These are phyloP conservation scores for Rosa lucieae DNA, from an alignment of 306 rosid genomes.

Conservation along the genomic window DNA sequence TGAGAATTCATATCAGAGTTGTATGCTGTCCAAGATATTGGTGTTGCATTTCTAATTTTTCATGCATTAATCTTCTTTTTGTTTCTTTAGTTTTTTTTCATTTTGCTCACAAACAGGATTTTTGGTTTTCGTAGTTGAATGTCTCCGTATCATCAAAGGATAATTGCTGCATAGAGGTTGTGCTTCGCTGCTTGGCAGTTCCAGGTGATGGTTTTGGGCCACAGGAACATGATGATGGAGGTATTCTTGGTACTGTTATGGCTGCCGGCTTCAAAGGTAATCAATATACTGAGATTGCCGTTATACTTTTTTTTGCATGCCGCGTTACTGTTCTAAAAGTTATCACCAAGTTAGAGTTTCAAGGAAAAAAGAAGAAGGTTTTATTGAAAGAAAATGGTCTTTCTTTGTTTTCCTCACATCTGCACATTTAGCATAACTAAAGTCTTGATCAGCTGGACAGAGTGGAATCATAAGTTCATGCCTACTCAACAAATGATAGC, in stretches of 20 bases:
- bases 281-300: slow-evolving; percentile 16
- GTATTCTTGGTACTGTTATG: slow-evolving; percentile 70
- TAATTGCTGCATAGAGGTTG: slow-evolving; percentile 75
- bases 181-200: slow-evolving; percentile 82
- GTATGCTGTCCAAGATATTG: neutral
- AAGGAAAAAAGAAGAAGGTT: neutral
- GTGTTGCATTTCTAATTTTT: slow-evolving; percentile 14
- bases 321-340: neutral
- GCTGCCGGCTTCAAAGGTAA: slow-evolving; percentile 97
- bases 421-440: neutral
- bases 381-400: neutral
- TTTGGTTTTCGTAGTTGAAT: slow-evolving; percentile 50
- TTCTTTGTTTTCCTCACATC: neutral
- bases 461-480: neutral
- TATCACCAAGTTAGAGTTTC: neutral
- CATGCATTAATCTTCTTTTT: neutral
- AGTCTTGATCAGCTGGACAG: neutral
- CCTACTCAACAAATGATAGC: neutral
- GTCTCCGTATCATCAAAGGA: slow-evolving; percentile 71
- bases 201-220: slow-evolving; percentile 82
- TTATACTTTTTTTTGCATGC: slow-evolving; percentile 2
- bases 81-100: slow-evolving; percentile 15
- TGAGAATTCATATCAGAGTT: neutral
- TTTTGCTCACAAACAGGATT: slow-evolving; percentile 25
- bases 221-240: slow-evolving; percentile 65